These are phyloP conservation scores for Suillus weaverae DNA, from an alignment of 768 basidiomycete genomes.

Conservation along the genomic window DNA sequence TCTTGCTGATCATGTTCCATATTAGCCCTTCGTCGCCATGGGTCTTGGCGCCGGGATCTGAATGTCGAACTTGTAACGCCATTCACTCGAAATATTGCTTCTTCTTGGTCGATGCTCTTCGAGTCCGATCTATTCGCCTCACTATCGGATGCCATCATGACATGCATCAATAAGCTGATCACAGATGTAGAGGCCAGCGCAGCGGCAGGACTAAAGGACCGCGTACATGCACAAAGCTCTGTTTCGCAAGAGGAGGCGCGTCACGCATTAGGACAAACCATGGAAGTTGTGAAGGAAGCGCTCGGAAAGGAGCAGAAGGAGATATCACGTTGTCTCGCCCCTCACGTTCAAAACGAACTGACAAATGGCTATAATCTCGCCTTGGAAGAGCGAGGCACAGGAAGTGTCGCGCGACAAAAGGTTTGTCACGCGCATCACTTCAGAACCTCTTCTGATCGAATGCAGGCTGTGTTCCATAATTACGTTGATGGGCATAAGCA, in stretches of 20 bases:
- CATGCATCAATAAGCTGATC: conserved; percentile 44
- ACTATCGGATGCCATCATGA: conserved; percentile 42
- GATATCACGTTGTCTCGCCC: conserved; percentile 54
- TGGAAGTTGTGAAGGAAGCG: conserved; percentile 49
- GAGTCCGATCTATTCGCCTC: conserved; percentile 55
- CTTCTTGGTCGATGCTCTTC: conserved; percentile 59
- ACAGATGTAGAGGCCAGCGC: conserved; percentile 53
- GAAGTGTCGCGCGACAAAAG: conserved; percentile 63
- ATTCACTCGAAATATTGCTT: conserved; percentile 58
- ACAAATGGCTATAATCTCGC: conserved; percentile 52
- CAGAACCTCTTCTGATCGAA: conserved; percentile 1
- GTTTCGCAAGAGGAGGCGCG: conserved; percentile 52
- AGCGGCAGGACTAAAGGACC: conserved; percentile 52
- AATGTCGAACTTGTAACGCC: conserved; percentile 58
- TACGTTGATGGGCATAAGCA: conserved; percentile 46
- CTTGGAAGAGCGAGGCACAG: conserved; percentile 53
- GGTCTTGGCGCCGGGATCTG: conserved; percentile 56
- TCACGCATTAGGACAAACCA: conserved; percentile 46
- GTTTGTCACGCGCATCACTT: conserved; percentile 27
- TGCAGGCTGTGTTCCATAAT: conserved; percentile 48
- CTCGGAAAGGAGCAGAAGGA: conserved; percentile 59
- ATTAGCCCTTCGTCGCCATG: conserved; percentile 51
- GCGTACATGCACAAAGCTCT: conserved; percentile 50
- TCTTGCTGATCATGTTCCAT: conserved; percentile 18
- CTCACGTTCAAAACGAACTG: conserved; percentile 54